Conservation (phyloP, 352 stramenopile species). For the Pythium graminicola region DNA sequence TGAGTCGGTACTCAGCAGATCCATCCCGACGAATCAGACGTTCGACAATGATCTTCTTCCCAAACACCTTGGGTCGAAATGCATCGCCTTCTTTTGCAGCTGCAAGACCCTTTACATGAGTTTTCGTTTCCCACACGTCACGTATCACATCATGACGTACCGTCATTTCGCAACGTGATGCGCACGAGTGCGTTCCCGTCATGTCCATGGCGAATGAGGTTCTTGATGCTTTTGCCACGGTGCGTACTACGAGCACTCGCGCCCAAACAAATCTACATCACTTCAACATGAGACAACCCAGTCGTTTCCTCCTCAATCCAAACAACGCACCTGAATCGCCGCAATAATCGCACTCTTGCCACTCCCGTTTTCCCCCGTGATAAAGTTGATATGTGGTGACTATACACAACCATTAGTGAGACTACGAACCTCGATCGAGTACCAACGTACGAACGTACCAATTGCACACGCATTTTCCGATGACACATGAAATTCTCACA, state of each 20-base stretch:
- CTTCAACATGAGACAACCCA: constrained; percentile 34
- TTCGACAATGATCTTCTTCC: constrained; percentile 92
- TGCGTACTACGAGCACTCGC: constrained; percentile 91
- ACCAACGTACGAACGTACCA: too few relatives aligned
- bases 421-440: too few relatives aligned
- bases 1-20: constrained; percentile 66
- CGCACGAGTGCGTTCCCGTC: constrained; percentile 83
- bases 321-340: constrained; percentile 93
- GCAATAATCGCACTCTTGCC: constrained; percentile 97
- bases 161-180: constrained; percentile 92
- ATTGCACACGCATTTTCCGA: constrained; percentile 83
- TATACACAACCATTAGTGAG: constrained; percentile 10
- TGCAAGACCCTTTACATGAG: neutral
- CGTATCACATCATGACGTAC: constrained; percentile 11
- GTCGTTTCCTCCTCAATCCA: too few relatives aligned
- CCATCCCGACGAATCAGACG: constrained; percentile 83
- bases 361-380: constrained; percentile 91
- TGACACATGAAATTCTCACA: constrained; percentile 99
- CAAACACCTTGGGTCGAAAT: constrained; percentile 89
- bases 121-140: neutral
- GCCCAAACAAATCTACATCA: constrained; percentile 92
- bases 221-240: constrained; percentile 92
- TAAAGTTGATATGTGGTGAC: constrained; percentile 80
- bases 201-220: constrained; percentile 92
- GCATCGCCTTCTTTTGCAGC: constrained; percentile 71